Evolutionary conservation across 2,329 filamentous ascomycete species (phyloP), one percentile per base, ranked within the genome.

Genomic region (Paraconiothyrium sp.): DNA sequence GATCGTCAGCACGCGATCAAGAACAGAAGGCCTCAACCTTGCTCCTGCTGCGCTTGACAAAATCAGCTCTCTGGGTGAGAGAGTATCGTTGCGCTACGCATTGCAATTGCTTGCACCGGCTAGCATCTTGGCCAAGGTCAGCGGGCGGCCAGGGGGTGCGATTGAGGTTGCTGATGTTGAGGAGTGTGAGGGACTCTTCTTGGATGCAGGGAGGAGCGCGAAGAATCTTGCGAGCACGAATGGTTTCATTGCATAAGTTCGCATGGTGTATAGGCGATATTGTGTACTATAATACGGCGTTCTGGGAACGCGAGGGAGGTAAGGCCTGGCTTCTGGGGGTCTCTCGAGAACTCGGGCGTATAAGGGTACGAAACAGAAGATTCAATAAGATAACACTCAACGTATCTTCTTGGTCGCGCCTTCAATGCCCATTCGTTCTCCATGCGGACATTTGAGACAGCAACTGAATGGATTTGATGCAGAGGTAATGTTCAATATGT

Each of bases 21-120:
- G 89, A 67, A 94, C 91, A 9, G 94, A 97, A 81, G 88, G 88
- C 52, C 88, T 97, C 48, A 85, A 87, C 65, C 89, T 98, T 67
- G 89, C 88, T 44, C 92, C 96, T 54, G 88, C 89, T 22, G 95
- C 95, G 30, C 86, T 98, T 62, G 91, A 95, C 71, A 95, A 92
- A 82, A 89, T 99, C 72, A 88, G 93, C 46, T 88, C 92, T 74
- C 90, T 97, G 71, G 95, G 95, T 68, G 92, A 92, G 73, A 91
- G 90, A 71, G 93, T 97, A 75, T 96, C 92, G 78, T 80, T 99
- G 81, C 85, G 95, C 69, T 99, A 99, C 82, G 94, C 94, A 69
- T 83, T 99, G 76, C 95, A 98, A 82, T 82, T 99, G 69, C 84
- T 99, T 71, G 92, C 93, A 30, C 94, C 94, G 1, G 90, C 93